A percentile compares a stretch with the other conserved stretches of the same genome.
Conservation (phyloP, 768 basidiomycete genomes). For the Crassisporium funariophilum region DNA sequence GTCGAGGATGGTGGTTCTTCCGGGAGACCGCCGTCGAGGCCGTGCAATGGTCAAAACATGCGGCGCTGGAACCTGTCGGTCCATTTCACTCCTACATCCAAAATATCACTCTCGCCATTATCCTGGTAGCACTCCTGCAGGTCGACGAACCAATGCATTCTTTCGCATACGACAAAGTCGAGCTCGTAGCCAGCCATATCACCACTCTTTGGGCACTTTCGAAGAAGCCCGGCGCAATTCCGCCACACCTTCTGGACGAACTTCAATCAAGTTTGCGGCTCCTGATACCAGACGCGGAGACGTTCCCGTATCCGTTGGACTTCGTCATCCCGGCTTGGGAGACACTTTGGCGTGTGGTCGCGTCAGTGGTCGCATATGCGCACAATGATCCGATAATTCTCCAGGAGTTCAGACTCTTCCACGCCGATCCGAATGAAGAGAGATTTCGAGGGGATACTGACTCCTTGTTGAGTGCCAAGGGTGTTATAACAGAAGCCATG, state of each 20-base stretch:
- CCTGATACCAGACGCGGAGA: slow-evolving; percentile 40
- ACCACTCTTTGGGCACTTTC: slow-evolving; percentile 50
- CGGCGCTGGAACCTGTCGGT: slow-evolving; percentile 1
- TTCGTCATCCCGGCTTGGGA: slow-evolving; percentile 63
- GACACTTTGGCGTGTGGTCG: slow-evolving; percentile 63
- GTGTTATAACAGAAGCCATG: slow-evolving; percentile 46
- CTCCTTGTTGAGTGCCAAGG: slow-evolving; percentile 32
- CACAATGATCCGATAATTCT: slow-evolving; percentile 24
- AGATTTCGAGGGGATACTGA: slow-evolving; percentile 28
- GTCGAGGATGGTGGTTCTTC: slow-evolving; percentile 37
- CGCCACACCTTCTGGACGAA: slow-evolving; percentile 29
- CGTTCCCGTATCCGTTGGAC: slow-evolving; percentile 45
- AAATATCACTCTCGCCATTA: slow-evolving; percentile 33
- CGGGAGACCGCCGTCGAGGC: slow-evolving; percentile 31
- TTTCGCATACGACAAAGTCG: slow-evolving; percentile 35
- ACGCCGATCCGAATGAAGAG: slow-evolving; percentile 27
- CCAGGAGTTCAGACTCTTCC: slow-evolving; percentile 38
- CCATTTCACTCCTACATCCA: slow-evolving; percentile 46
- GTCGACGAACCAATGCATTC: slow-evolving; percentile 28
- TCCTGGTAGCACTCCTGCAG: slow-evolving; percentile 44
- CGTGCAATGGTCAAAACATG: slow-evolving; percentile 18
- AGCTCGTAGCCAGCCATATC: slow-evolving; percentile 40
- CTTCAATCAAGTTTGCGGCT: slow-evolving; percentile 38
- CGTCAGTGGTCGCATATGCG: slow-evolving; percentile 41
- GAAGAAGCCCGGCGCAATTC: slow-evolving; percentile 35